Percentiles rank a stretch among this genome's conserved stretches.
These are phyloP conservation scores for Claviceps sp. DNA, from an alignment of 2,329 filamentous ascomycete species.

Conservation along the genomic window DNA sequence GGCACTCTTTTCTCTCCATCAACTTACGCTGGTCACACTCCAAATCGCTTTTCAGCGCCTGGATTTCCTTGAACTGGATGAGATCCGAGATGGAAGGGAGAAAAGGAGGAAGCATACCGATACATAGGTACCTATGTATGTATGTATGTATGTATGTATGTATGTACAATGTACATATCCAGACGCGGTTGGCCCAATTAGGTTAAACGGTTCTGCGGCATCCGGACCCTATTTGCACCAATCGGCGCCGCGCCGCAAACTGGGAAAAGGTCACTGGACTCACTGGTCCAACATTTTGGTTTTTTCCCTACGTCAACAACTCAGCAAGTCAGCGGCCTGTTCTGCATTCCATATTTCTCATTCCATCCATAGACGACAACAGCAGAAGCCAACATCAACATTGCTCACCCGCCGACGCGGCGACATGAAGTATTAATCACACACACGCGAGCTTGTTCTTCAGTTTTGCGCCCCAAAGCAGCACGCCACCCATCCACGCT, in stretches of 20 bases:
- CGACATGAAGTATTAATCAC: not conserved
- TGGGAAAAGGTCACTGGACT: not conserved
- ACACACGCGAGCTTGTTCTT: too few species aligned
- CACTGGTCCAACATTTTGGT: not conserved
- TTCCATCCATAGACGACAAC: not conserved
- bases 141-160: not conserved
- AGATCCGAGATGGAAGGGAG: too few species aligned
- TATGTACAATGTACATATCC: not conserved
- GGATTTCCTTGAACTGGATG: too few species aligned
- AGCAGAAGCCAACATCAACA: not conserved
- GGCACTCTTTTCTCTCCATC: too few species aligned
- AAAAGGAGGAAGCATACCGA: too few species aligned
- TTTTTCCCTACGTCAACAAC: not conserved
- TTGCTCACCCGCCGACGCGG: not conserved
- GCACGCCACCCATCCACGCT: too few species aligned
- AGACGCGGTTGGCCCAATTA: not conserved
- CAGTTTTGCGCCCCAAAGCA: not conserved
- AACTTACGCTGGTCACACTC: too few species aligned
- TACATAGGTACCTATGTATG: not conserved
- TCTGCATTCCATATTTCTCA: not conserved
- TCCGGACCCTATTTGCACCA: not conserved
- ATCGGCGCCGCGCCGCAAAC: not conserved
- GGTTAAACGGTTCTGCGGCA: not conserved
- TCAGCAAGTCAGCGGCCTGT: not conserved
- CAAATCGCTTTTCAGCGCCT: too few species aligned